Base-by-base conservation (phyloP, 2,329 filamentous ascomycete species). In the Chalara sp. region DNA sequence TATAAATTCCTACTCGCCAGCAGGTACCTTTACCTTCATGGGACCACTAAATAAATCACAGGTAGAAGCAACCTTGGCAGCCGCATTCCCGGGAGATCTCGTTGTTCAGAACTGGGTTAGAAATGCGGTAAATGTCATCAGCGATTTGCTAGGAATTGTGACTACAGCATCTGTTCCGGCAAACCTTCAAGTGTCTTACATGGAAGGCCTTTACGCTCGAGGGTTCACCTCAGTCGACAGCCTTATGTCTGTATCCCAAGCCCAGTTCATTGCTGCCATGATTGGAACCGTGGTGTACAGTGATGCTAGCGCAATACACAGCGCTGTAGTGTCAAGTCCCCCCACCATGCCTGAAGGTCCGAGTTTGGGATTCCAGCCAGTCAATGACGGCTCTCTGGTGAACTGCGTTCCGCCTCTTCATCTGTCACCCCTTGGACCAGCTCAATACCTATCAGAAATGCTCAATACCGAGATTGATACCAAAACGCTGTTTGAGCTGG, bases 131-230 rank as follows among this genome's bases (percentile, higher is more conserved):
- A 39, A 39, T 39, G 3, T 39, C 13, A 39, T 39, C 35, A 39
- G 35, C 35, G 35, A 10, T 39, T 39, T 39, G 35, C 35, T 39
- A 13, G 35, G 35, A 13, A 13, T 39, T 13, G 35, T 39, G 2
- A 39, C 35, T 13, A 13, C 35, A 39, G 35, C 35, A 39, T 39
- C 35, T 13, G 35, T 39, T 39, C 35, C 35, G 10, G 13, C 46
- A 37, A 33, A 32, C 44, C 33, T 50, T 29, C 47, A 48, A 29
- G 40, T 50, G 28, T 50, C 48, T 6, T 5, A 7, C 28, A 50
- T 50, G 42, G 48, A 50, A 46, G 41, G 42, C n/a, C 42, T 50
- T 33, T 50, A 50, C 21, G 42, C 42, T 40, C 48, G 48, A 32
- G 48, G 48, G 4, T 50, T 50, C 31, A 48, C 37, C 7, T 28